Conservation (phyloP, 2,329 filamentous ascomycete species). For the Colletotrichum truncatum region DNA sequence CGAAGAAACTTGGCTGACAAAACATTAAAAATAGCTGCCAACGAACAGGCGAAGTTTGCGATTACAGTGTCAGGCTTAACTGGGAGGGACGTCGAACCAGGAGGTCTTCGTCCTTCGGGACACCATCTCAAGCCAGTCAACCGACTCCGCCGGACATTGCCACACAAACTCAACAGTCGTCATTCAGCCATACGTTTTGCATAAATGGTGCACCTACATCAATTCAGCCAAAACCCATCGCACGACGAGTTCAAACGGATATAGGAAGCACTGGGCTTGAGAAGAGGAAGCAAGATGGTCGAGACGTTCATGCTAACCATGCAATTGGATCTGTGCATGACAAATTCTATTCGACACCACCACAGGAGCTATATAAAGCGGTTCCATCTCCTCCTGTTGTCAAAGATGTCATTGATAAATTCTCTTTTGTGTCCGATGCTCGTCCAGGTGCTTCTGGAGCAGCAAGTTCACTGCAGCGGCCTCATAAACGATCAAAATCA, state of each 20-base stretch:
- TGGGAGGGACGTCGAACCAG: conserved; percentile 79
- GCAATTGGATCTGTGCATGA: neutral
- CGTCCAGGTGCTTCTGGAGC: neutral
- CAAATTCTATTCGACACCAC: neutral
- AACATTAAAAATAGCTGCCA: conserved; percentile 60
- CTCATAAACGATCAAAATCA: conserved; percentile 25
- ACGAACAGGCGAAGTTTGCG: conserved; percentile 76
- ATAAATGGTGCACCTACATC: neutral
- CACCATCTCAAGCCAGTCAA: conserved; percentile 34
- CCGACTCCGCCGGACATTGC: conserved; percentile 37
- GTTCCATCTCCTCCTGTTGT: neutral
- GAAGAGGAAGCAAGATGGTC: neutral
- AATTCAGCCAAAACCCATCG: neutral
- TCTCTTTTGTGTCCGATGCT: neutral
- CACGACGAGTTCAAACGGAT: conserved; percentile 1
- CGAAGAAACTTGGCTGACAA: neutral
- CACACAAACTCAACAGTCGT: conserved; percentile 43
- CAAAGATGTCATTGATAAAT: neutral
- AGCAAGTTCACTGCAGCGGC: neutral
- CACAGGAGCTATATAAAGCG: neutral
- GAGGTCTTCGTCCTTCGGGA: conserved; percentile 51
- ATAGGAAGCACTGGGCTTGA: neutral
- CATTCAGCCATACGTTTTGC: conserved; percentile 42
- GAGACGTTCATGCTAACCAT: neutral
- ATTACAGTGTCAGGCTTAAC: conserved; percentile 83